phyloP scores from a whole-genome alignment of 1,139 yeast species.

The Debaryomycetaceae sp. region DNA sequence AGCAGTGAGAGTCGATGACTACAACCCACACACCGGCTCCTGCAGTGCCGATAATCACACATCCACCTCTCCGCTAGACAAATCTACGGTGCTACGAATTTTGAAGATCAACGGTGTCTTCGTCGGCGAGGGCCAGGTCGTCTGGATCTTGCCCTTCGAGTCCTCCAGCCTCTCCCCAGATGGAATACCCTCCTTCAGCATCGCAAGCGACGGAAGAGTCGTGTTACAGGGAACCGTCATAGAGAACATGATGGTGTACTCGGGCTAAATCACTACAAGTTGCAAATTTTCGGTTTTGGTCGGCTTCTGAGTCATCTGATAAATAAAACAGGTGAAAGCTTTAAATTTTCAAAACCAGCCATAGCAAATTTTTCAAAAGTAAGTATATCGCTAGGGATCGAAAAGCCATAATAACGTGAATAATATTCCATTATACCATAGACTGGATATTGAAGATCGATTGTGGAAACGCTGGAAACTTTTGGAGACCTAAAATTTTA shows the following conservation, averaged over 20 bases:
- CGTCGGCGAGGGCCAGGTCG: constrained; percentile 16
- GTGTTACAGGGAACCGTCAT: constrained; percentile 31
- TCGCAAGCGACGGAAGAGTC: constrained; percentile 26
- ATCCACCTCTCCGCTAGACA: constrained; percentile 14
- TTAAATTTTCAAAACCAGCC: too few species aligned
- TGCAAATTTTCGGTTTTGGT: neutral
- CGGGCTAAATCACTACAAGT: constrained; percentile 1
- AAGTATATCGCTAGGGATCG: too few species aligned
- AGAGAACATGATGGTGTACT: constrained; percentile 34
- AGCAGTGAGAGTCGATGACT: constrained; percentile 10
- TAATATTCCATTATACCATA: too few species aligned
- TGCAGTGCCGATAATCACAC: constrained; percentile 11
- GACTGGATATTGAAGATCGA: too few species aligned
- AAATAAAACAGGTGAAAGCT: too few species aligned
- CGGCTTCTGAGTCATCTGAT: neutral
- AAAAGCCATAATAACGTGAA: too few species aligned
- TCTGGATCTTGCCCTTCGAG: constrained; percentile 32
- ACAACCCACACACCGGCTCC: constrained; percentile 7
- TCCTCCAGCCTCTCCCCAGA: constrained; percentile 8
- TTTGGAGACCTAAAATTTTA: neutral
- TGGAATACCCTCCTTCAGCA: constrained; percentile 12
- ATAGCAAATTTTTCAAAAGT: too few species aligned
- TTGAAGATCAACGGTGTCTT: constrained; percentile 34
- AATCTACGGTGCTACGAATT: constrained; percentile 22
- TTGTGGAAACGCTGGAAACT: too few species aligned